phyloP scores from a whole-genome alignment of 257 asterid genomes.

The Rauvolfia tetraphylla region DNA sequence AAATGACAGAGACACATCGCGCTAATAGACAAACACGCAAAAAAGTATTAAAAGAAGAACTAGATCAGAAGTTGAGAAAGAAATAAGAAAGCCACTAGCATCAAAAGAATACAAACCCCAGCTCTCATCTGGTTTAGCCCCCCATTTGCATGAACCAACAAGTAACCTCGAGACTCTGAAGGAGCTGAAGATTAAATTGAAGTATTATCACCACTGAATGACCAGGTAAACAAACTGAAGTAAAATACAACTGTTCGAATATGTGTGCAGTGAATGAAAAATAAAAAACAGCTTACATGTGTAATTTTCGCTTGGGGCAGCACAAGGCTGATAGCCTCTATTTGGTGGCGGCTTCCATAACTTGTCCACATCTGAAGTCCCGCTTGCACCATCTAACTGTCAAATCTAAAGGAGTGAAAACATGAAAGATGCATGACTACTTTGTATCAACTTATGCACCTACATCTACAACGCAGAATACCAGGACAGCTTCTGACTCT shows the following conservation, averaged over 20 bases:
- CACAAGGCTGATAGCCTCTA: conserved; percentile 70
- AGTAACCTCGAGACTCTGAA: conserved; percentile 75
- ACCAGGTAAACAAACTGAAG: neutral
- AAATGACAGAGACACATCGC: neutral
- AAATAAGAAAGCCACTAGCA: neutral
- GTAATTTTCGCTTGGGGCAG: conserved; percentile 54
- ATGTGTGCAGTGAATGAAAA: conserved; percentile 1
- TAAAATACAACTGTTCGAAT: neutral
- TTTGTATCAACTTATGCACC: conserved; percentile 24
- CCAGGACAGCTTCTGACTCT: conserved; percentile 17
- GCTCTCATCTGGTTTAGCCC: conserved; percentile 99
- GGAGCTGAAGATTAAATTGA: conserved; percentile 49
- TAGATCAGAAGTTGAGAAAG: neutral
- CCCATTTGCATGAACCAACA: conserved; percentile 89
- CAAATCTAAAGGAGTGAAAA: conserved; percentile 83
- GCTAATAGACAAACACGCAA: neutral
- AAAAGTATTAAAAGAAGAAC: neutral
- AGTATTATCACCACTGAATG: conserved; percentile 7
- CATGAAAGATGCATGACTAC: conserved; percentile 51
- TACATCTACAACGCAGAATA: conserved; percentile 2
- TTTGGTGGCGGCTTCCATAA: conserved; percentile 82
- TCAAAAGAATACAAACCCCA: conserved; percentile 56
- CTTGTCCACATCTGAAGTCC: conserved; percentile 41
- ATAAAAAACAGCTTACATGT: conserved; percentile 43
- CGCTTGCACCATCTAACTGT: conserved; percentile 63